Evolutionary conservation across 345 rosid species (phyloP), one percentile per base, ranked within the genome.

Genomic region (Ceriops tagal): DNA sequence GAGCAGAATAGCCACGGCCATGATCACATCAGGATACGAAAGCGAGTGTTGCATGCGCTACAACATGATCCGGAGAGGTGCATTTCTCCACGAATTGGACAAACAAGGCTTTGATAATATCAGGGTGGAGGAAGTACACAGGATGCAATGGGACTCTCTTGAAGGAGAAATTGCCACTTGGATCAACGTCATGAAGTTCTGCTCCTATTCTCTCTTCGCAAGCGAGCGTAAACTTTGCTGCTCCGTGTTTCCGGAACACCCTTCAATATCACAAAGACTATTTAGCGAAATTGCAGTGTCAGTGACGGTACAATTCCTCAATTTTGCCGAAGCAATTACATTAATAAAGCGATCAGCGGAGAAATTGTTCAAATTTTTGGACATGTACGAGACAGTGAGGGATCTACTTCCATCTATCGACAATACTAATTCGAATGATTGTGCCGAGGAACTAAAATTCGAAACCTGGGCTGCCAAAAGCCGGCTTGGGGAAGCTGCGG

Each of bases 331-430:
- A 22, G 73, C 77, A 1, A 60, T 68, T 30, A 34, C 72, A 0
- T 46, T 74, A 26, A 53, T 43, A 4, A 74, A 32, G 53, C 43
- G 68, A 63, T 74, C 77, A 28, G 77, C 73, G 1, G 77, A 74
- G 61, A 74, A 68, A 28, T 55, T 74, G 53, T 74, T 74, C 73
- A 74, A 74, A 27, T 74, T 74, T 62, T 49, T 74, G 13, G 77
- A 71, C 19, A 53, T 73, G 64, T 74, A 74, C 39, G 77, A 74
- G 24, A 68, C 77, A 5, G 27, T 74, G 8, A 61, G 68, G 6
- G 73, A 74, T 22, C 13, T 62, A 3, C 46, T 62, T 16, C 72
- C 72, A 7, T 24, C 27, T 1, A 58, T 68, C 8, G 72, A 68
- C 22, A 21, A 61, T 10, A 46, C 46, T 8, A 27, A 32, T 8